A percentile compares a stretch with the other conserved stretches of the same genome.
Conservation (phyloP, 176 grass and related monocot species). For the Triticum turgidum region DNA sequence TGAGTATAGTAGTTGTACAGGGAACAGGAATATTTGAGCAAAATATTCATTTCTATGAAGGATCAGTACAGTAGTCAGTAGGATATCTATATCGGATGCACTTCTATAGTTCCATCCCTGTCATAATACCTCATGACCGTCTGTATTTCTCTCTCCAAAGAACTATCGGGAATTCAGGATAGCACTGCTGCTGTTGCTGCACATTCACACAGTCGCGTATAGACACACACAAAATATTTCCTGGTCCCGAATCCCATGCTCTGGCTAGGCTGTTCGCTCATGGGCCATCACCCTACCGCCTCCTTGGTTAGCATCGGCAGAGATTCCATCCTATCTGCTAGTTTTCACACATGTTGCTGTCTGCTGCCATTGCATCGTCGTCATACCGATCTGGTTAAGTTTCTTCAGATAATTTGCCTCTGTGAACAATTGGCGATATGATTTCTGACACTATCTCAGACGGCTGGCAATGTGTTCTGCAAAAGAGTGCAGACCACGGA, state of each 20-base stretch:
- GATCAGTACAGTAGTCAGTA: background rate
- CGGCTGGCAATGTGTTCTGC: background rate
- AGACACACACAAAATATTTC: constrained; percentile 3
- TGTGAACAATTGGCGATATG: background rate
- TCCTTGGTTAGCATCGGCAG: background rate
- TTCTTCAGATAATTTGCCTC: background rate
- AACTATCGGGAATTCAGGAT: background rate
- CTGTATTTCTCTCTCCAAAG: background rate
- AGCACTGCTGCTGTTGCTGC: constrained; percentile 5
- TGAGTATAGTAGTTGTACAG: background rate
- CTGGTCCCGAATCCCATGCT: background rate
- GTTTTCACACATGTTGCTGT: constrained; percentile 27
- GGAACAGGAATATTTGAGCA: background rate
- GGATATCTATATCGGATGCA: background rate
- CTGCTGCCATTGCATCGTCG: constrained; percentile 12
- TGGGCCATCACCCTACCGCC: background rate
- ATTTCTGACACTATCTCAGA: background rate
- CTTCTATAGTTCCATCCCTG: background rate
- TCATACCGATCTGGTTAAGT: background rate
- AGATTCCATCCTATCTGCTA: constrained; percentile 36
- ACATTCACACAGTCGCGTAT: background rate
- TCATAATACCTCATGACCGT: background rate
- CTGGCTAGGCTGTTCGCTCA: constrained; percentile 17
- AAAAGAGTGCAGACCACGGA: background rate
- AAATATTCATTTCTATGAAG: background rate